Evolutionary conservation across 2,329 filamentous ascomycete genomes (phyloP).

Genomic region (Cladosporium sphaerospermum): DNA sequence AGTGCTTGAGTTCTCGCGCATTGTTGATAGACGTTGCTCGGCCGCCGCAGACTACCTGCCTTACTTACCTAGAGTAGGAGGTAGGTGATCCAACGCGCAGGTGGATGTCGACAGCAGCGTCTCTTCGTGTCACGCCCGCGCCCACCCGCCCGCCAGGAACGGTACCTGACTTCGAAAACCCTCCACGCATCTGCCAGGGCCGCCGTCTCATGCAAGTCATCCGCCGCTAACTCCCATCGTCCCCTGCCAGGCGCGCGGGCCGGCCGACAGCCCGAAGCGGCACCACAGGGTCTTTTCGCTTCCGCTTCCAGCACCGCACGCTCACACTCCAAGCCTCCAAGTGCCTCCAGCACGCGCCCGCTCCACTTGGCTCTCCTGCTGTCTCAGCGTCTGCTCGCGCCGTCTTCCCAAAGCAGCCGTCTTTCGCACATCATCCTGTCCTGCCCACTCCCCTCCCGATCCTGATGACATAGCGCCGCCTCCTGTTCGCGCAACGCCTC

Average conservation of each 20-base stretch:
- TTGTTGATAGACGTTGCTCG: no score
- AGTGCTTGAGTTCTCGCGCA: no score
- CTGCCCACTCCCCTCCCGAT: neutral
- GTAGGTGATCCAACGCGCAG: no score
- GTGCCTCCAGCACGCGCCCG: neutral
- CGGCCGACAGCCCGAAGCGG: neutral
- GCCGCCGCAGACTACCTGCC: no score
- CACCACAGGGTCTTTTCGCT: neutral
- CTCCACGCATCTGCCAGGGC: neutral
- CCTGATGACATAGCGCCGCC: slow-evolving; percentile 4
- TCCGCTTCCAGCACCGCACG: slow-evolving; percentile 1
- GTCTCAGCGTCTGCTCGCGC: slow-evolving; percentile 5
- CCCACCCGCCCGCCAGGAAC: no score
- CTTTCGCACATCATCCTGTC: slow-evolving; percentile 8
- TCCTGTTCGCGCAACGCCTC: slow-evolving; percentile 4
- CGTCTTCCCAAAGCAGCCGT: neutral
- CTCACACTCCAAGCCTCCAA: neutral
- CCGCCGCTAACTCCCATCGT: neutral
- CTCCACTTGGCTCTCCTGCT: neutral
- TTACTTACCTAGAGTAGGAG: no score
- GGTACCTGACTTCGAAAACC: no score
- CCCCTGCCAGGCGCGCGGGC: neutral
- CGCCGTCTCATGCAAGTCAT: slow-evolving; percentile 10
- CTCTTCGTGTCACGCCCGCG: no score
- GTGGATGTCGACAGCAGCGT: no score